Conservation (phyloP, 441 rosid species). For the Erysimum pusillum region DNA sequence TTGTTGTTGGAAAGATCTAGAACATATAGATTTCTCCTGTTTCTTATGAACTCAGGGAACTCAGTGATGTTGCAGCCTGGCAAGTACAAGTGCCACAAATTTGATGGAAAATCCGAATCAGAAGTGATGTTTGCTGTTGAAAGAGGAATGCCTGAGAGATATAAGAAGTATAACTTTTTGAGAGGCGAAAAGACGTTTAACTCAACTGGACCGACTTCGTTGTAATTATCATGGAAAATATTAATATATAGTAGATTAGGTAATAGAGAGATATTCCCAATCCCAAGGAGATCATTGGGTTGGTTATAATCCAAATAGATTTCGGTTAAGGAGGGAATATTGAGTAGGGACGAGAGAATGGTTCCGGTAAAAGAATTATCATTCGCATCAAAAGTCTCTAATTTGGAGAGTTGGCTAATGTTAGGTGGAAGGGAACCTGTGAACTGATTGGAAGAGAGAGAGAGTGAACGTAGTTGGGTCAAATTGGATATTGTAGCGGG, state of each 20-base stretch:
- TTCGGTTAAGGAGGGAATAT: neutral
- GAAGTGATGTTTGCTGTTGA: neutral
- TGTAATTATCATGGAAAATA: too few relatives aligned
- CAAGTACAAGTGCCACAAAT: neutral
- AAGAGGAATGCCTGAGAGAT: neutral
- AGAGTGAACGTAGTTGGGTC: neutral
- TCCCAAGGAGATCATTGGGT: neutral
- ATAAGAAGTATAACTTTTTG: too few relatives aligned
- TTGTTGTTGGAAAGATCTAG: too few relatives aligned
- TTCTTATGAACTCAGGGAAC: too few relatives aligned
- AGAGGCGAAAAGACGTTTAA: neutral
- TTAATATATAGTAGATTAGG: too few relatives aligned
- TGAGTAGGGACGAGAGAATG: neutral
- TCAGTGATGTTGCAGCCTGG: too few relatives aligned
- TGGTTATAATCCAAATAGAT: neutral
- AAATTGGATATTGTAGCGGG: neutral
- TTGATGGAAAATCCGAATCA: neutral
- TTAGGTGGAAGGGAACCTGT: neutral
- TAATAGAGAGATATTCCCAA: neutral
- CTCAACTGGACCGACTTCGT: neutral
- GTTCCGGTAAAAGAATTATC: neutral
- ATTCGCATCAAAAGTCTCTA: fast-evolving
- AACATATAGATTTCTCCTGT: too few relatives aligned
- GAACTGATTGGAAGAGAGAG: neutral
- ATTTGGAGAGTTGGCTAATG: neutral